These are phyloP conservation scores for Micractinium sp. DNA, from an alignment of 139 green algal genomes.

Conservation along the genomic window DNA sequence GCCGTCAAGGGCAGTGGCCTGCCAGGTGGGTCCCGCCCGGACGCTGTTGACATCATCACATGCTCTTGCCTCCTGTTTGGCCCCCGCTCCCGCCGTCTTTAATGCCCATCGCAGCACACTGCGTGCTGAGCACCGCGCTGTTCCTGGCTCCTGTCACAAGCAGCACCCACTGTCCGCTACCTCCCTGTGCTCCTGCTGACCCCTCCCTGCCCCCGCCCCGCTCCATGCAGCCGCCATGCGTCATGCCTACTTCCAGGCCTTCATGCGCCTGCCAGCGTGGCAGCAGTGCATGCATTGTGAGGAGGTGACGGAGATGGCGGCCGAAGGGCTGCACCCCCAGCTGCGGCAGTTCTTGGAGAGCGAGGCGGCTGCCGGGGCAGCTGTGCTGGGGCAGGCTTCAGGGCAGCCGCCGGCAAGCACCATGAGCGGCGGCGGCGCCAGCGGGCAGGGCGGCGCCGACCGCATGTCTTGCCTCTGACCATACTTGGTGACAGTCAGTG, in stretches of 20 bases:
- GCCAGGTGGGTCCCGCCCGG: neutral
- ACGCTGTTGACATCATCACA: neutral
- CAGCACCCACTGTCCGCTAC: too few relatives aligned
- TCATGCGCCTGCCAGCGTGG: neutral
- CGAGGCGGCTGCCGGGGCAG: neutral
- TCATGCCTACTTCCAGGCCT: constrained; percentile 2
- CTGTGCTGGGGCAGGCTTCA: neutral
- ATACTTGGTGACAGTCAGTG: too few relatives aligned
- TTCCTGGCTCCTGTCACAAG: too few relatives aligned
- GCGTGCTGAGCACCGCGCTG: too few relatives aligned
- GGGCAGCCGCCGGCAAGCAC: neutral
- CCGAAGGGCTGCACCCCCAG: neutral
- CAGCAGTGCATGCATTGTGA: constrained; percentile 2
- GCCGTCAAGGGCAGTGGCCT: neutral
- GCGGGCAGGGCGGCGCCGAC: neutral
- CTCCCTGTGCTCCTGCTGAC: neutral
- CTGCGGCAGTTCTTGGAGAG: neutral
- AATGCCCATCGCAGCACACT: too few relatives aligned
- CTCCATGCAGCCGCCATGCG: neutral
- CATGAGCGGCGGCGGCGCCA: neutral
- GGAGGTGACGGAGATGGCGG: constrained; percentile 2
- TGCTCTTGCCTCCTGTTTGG: neutral
- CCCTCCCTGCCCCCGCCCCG: neutral
- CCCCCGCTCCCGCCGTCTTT: too few relatives aligned
- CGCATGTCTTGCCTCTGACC: neutral